phyloP scores from a whole-genome alignment of 2,329 filamentous ascomycete genomes.

The Monosporascus sp. region DNA sequence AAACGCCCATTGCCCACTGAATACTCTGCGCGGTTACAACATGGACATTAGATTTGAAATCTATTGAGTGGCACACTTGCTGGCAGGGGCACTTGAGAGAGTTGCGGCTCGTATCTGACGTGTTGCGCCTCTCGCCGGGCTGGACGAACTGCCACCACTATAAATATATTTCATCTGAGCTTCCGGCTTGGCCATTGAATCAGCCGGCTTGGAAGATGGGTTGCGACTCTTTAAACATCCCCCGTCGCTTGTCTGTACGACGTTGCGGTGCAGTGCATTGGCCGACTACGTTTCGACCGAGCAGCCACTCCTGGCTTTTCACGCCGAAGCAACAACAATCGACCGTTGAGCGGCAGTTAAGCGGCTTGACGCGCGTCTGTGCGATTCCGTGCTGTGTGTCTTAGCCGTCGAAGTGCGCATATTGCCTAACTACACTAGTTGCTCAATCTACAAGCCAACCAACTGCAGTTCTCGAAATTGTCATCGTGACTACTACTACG shows the following conservation, averaged over 20 bases:
- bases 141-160: background rate
- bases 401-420: no score
- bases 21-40: no score
- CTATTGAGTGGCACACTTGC: no score
- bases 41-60: no score
- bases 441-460: background rate
- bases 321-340: background rate
- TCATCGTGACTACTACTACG: background rate
- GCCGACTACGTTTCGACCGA: background rate
- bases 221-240: background rate
- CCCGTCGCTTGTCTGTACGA: background rate
- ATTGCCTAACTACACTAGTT: background rate
- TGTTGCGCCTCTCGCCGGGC: background rate
- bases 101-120: background rate
- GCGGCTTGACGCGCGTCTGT: background rate
- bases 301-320: background rate
- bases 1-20: no score
- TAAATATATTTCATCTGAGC: background rate
- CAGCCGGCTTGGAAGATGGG: background rate
- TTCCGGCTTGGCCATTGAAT: background rate
- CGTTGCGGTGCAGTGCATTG: background rate
- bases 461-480: background rate
- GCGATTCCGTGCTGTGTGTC: background rate
- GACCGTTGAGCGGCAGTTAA: background rate
- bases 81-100: no score